Conservation (phyloP, 495 filamentous ascomycete genomes). For the Tuber melanosporum region DNA sequence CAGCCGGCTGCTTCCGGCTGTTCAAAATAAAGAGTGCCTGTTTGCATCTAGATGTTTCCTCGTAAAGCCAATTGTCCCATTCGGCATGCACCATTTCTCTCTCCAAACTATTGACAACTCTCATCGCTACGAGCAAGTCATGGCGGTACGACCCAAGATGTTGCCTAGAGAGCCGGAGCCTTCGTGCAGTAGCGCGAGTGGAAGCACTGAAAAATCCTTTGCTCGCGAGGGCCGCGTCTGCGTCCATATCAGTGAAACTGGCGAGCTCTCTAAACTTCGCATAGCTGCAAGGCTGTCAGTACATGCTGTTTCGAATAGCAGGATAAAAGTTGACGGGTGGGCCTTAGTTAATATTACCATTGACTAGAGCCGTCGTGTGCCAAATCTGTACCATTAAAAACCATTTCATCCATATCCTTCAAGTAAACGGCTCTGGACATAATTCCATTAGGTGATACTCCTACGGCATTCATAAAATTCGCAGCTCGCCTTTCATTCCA, state of each 20-base stretch:
- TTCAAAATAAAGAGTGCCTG: constrained; percentile 53
- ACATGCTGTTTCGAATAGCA: background rate
- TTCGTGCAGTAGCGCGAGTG: constrained; percentile 55
- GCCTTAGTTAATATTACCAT: background rate
- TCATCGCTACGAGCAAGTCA: constrained; percentile 82
- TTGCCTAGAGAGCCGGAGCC: constrained; percentile 70
- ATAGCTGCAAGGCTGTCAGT: constrained; percentile 41
- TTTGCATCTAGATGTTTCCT: constrained; percentile 63
- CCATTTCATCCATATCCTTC: constrained; percentile 67
- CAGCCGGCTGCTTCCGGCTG: constrained; percentile 19
- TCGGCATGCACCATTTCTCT: constrained; percentile 72
- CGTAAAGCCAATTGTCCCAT: constrained; percentile 82
- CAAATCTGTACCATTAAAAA: constrained; percentile 43
- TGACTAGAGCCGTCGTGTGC: background rate
- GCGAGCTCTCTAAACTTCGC: constrained; percentile 53
- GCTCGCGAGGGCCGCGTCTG: constrained; percentile 47
- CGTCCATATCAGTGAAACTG: constrained; percentile 51
- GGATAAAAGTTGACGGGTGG: background rate
- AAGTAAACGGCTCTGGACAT: constrained; percentile 85
- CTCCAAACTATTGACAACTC: constrained; percentile 84
- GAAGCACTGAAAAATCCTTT: constrained; percentile 46
- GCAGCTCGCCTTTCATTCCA: constrained; percentile 76
- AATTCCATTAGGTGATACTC: constrained; percentile 66
- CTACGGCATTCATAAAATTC: constrained; percentile 70
- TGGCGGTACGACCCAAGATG: constrained; percentile 80